These are phyloP conservation scores for Fusarium palustre DNA, from an alignment of 2,329 filamentous ascomycete genomes.

Conservation along the genomic window DNA sequence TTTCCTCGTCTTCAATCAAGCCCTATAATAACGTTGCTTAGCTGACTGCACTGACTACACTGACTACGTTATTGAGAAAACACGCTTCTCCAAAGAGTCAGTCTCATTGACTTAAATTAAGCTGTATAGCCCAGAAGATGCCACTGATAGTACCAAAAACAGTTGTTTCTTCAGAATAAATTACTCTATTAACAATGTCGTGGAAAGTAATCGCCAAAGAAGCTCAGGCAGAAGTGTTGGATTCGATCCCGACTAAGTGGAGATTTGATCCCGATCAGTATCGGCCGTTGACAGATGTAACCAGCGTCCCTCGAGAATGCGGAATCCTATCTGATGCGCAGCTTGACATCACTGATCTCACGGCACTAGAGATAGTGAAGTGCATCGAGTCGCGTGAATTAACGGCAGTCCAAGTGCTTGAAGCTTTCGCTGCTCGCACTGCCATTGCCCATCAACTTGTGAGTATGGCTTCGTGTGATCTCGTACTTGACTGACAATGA, in stretches of 20 bases:
- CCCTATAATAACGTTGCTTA: neutral
- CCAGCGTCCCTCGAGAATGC: conserved; percentile 6
- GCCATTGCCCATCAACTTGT: conserved; percentile 30
- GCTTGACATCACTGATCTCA: conserved; percentile 19
- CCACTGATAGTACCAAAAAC: neutral
- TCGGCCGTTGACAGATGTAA: neutral
- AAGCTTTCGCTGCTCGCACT: conserved; percentile 16
- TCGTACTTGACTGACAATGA: neutral
- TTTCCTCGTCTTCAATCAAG: neutral
- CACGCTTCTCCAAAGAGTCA: neutral
- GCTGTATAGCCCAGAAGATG: neutral
- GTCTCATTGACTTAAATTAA: neutral
- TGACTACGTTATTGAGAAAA: neutral
- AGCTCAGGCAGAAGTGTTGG: conserved; percentile 4
- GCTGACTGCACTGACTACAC: no score
- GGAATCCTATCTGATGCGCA: conserved; percentile 5
- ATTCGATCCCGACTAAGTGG: neutral
- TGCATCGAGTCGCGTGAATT: neutral
- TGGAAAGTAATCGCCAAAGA: conserved; percentile 12
- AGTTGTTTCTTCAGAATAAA: neutral
- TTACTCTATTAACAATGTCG: neutral
- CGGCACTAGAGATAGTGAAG: neutral
- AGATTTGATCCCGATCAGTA: neutral
- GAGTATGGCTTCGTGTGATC: neutral
- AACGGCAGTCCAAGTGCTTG: conserved; percentile 9